Evolutionary conservation across 768 basidiomycete genomes (phyloP).

Genomic region (Mycena vitilis): DNA sequence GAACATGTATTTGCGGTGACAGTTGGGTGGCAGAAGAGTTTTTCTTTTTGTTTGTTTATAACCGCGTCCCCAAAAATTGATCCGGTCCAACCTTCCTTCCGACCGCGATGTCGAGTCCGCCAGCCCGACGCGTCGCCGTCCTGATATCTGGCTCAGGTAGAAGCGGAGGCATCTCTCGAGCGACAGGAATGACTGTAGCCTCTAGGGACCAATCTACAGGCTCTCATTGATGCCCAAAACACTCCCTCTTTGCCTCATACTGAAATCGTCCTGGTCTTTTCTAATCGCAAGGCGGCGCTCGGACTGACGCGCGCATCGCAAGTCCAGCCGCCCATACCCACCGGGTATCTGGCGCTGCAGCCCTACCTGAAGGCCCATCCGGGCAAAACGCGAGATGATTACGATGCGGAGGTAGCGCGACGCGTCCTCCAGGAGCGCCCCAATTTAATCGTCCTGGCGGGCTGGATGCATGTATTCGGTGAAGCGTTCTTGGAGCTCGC

Average conservation of each 20-base stretch:
- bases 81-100: not conserved
- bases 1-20: too few species aligned
- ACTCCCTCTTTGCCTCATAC: slow-evolving; percentile 80
- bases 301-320: slow-evolving; percentile 85
- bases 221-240: slow-evolving; percentile 88
- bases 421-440: slow-evolving; percentile 73
- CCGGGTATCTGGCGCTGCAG: slow-evolving; percentile 85
- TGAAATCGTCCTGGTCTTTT: slow-evolving; percentile 84
- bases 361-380: slow-evolving; percentile 83
- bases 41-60: slow-evolving; percentile 2
- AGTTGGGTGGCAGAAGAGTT: not conserved
- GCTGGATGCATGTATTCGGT: slow-evolving; percentile 98
- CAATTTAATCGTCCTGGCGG: slow-evolving; percentile 93
- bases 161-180: slow-evolving; percentile 33
- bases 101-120: slow-evolving; percentile 15
- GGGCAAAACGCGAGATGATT: slow-evolving; percentile 81
- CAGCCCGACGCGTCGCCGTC: slow-evolving; percentile 48
- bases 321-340: slow-evolving; percentile 82
- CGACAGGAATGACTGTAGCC: slow-evolving; percentile 25
- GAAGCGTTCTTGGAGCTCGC: slow-evolving; percentile 82
- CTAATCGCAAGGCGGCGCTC: slow-evolving; percentile 91
- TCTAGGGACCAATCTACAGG: slow-evolving; percentile 94
- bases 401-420: slow-evolving; percentile 84
- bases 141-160: slow-evolving; percentile 68
- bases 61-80: not conserved